Evolutionary conservation across 2,329 filamentous ascomycete genomes (phyloP).

Genomic region (Colletotrichum viniferum): DNA sequence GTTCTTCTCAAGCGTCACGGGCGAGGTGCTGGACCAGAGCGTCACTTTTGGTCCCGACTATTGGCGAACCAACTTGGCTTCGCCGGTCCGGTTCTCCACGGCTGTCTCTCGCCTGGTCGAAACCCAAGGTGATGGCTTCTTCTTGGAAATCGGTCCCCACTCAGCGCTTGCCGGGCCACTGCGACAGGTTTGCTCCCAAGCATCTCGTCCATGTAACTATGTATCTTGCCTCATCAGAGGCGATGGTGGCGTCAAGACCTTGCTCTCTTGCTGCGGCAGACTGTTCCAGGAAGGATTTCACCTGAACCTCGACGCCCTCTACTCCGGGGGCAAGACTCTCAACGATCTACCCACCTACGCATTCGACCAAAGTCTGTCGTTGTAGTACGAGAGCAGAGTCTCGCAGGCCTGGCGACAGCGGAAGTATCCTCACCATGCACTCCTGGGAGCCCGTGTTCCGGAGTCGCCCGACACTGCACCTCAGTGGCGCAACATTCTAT

Average conservation of each 20-base stretch:
- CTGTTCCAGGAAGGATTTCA: background rate
- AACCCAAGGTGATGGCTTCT: background rate
- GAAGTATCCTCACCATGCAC: background rate
- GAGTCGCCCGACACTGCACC: background rate
- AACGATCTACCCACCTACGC: background rate
- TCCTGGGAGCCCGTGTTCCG: background rate
- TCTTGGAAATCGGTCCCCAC: background rate
- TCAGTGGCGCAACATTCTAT: background rate
- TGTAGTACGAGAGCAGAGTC: background rate
- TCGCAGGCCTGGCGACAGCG: background rate
- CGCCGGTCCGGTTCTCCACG: background rate
- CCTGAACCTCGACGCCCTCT: background rate
- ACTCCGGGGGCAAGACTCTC: background rate
- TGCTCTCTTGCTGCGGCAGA: background rate
- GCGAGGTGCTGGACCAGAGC: slow-evolving; percentile 21
- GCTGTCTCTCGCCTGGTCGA: background rate
- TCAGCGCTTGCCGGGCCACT: background rate
- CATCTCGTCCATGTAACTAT: background rate
- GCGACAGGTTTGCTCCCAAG: background rate
- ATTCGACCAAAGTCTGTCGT: background rate
- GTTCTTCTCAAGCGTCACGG: slow-evolving; percentile 29
- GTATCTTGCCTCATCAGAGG: background rate
- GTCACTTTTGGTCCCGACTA: background rate
- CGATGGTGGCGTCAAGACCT: background rate
- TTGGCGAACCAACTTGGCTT: background rate